Percentiles rank a stretch among this genome's conserved stretches.
These are phyloP conservation scores for Lycium barbarum DNA, from an alignment of 257 asterid genomes.

Conservation along the genomic window DNA sequence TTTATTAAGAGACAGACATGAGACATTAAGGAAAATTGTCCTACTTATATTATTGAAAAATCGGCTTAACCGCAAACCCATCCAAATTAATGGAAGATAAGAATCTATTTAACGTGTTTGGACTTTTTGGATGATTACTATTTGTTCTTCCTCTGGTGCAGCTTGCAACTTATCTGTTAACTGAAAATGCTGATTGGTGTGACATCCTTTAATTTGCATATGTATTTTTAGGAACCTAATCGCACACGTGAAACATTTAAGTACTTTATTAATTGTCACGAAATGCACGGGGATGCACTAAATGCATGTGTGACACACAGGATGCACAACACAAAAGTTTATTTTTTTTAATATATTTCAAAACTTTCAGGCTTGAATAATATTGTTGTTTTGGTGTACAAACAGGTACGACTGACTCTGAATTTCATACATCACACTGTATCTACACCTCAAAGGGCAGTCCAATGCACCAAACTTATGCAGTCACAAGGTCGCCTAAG, in stretches of 20 bases:
- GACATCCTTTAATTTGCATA: neutral
- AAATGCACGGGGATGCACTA: no score
- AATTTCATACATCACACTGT: no score
- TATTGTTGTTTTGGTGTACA: no score
- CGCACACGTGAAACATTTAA: neutral
- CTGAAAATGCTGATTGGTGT: neutral
- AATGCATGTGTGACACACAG: no score
- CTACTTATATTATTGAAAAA: neutral
- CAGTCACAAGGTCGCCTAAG: no score
- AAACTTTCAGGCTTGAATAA: no score
- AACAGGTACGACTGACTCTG: no score
- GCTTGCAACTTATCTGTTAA: neutral
- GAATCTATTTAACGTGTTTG: neutral
- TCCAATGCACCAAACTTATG: no score
- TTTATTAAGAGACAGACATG: no score
- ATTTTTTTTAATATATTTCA: no score
- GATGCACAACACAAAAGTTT: no score
- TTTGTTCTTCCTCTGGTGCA: neutral
- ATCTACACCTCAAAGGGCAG: no score
- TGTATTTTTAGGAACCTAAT: neutral
- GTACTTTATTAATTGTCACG: neutral
- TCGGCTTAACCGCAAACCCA: neutral
- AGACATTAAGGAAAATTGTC: neutral
- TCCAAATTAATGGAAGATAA: conserved; percentile 2
- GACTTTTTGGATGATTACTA: neutral